Conservation (phyloP, 495 filamentous ascomycete species). For the Polyplosphaeria fusca region DNA sequence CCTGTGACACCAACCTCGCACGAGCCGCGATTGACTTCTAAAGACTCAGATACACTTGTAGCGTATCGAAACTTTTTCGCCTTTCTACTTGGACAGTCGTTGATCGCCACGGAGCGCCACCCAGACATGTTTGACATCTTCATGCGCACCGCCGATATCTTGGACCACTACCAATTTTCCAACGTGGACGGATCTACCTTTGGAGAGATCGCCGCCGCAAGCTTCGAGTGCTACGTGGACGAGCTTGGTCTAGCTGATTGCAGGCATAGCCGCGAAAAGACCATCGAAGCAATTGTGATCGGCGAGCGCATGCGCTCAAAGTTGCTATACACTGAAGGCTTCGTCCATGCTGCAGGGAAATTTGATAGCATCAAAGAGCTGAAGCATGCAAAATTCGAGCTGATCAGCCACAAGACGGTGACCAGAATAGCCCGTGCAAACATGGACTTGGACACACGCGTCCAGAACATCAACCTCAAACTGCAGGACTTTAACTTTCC, state of each 20-base stretch:
- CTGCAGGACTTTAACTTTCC: slow-evolving; percentile 87
- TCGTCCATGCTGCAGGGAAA: slow-evolving; percentile 89
- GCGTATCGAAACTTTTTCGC: slow-evolving; percentile 87
- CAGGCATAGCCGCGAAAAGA: slow-evolving; percentile 79
- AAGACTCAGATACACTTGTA: slow-evolving; percentile 66
- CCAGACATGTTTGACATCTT: slow-evolving; percentile 71
- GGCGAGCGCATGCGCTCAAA: slow-evolving; percentile 81
- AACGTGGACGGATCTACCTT: slow-evolving; percentile 78
- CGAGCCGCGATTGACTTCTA: slow-evolving; percentile 43
- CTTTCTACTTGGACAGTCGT: slow-evolving; percentile 73
- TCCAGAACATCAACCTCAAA: slow-evolving; percentile 62
- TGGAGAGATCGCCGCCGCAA: slow-evolving; percentile 72
- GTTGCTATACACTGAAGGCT: slow-evolving; percentile 83
- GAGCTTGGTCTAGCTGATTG: slow-evolving; percentile 77
- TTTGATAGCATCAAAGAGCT: slow-evolving; percentile 69
- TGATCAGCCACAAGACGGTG: slow-evolving; percentile 67
- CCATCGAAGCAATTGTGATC: slow-evolving; percentile 81
- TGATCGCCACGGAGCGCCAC: slow-evolving; percentile 70
- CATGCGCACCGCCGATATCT: slow-evolving; percentile 62
- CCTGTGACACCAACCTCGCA: slow-evolving; percentile 39
- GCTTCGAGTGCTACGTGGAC: slow-evolving; percentile 73
- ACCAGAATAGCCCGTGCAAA: slow-evolving; percentile 77
- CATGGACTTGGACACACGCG: slow-evolving; percentile 69
- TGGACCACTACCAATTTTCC: slow-evolving; percentile 73
- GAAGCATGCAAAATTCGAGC: slow-evolving; percentile 61